phyloP scores from a whole-genome alignment of 202 grass and related monocot species.

The Carex arenaria region DNA sequence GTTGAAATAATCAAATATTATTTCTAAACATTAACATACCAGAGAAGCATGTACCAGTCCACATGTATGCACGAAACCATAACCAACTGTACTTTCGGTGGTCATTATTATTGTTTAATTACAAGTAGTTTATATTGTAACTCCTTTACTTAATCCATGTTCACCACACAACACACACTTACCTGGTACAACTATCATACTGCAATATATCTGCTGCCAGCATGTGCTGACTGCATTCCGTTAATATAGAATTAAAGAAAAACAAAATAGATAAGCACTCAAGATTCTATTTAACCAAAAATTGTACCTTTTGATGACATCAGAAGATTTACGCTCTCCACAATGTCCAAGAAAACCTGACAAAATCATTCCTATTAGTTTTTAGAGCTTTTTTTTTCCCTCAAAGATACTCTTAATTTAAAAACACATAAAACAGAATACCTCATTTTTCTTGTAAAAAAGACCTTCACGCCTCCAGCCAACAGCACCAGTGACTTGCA shows the following conservation, averaged over 20 bases:
- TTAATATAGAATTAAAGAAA: constrained; percentile 6
- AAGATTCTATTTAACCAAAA: constrained; percentile 12
- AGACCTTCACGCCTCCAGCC: constrained; percentile 99
- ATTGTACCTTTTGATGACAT: constrained; percentile 98
- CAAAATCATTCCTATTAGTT: constrained; percentile 9
- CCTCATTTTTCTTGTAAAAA: constrained; percentile 99
- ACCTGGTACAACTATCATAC: background rate
- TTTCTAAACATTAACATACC: background rate
- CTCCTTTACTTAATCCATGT: background rate
- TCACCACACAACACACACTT: background rate
- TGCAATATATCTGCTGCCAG: background rate
- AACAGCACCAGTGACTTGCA: constrained; percentile 97
- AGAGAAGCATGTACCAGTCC: background rate
- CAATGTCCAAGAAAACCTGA: constrained; percentile 99
- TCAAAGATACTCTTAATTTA: background rate
- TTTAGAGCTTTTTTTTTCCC: constrained; percentile 12
- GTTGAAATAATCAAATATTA: constrained; percentile 20
- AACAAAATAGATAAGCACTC: background rate
- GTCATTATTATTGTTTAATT: background rate
- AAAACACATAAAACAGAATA: constrained; percentile 24
- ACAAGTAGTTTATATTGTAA: background rate
- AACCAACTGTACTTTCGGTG: background rate
- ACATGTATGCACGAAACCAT: background rate
- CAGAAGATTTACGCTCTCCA: constrained; percentile 99
- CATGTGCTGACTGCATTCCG: background rate